Evolutionary conservation across 192 early-diverging fungal genomes (phyloP), one percentile per base, ranked within the genome.

Genomic region (Paraglomus occultum): DNA sequence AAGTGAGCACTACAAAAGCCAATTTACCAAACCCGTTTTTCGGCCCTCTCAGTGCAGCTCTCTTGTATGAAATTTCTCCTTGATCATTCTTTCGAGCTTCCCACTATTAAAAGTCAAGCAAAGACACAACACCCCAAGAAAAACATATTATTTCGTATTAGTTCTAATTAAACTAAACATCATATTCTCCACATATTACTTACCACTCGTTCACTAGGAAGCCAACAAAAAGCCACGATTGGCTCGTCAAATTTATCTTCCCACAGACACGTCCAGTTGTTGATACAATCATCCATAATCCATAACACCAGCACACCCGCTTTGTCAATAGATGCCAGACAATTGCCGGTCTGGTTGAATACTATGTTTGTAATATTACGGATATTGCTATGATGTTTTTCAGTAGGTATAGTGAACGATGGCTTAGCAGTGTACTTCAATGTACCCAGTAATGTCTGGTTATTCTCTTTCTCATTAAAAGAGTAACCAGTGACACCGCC

Each of bases 241-340:
- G 22, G 48, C 46, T 55, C 66, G 11, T 48, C 22, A 6, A 68
- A 15, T 46, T 68, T 40, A 43, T 55, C 66, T 47, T 68, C 23
- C 20, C 42, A 68, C 43, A 57, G 53, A 23, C 49, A 53, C 4
- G 45, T 68, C 66, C 66, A 68, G 14, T 46, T 15, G 17, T 68
- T 68, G 4, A 68, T 38, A 68, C 44, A 68, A 45, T 68, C 49
- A n/a, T 68, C 42, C 51, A 68, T 55, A 15, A 43, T 55, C 66
- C 66, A 68, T 45, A 68, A 12, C 8, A 48, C 42, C 22, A 68
- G 46, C 44, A 46, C 57, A 8, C 66, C 66, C 31, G 47, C 47
- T 40, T 51, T 51, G 47, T 68, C 66, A 44, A 68, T 68, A 17
- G 52, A 57, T 44, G 66, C 66, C 31, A 68, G 17, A 22, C 22